Evolutionary conservation across 202 grass and related monocot species (phyloP).

Genomic region (Musa balbisiana): DNA sequence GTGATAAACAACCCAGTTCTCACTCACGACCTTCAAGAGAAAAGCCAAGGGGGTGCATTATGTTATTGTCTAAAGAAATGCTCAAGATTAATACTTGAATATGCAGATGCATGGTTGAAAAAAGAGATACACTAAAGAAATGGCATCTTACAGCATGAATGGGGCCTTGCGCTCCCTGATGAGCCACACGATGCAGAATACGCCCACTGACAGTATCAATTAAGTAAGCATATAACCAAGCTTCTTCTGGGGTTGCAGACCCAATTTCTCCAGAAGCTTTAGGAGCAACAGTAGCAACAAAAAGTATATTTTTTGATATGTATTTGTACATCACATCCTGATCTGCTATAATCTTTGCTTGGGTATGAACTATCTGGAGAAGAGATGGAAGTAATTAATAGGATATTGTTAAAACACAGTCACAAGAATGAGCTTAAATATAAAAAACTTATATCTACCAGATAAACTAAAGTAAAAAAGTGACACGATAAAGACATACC

Average conservation of each 20-base stretch:
- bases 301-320: conserved; percentile 89
- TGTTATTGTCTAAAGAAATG: background rate
- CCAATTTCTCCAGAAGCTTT: conserved; percentile 86
- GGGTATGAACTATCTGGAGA: conserved; percentile 87
- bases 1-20: conserved; percentile 98
- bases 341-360: conserved; percentile 81
- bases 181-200: conserved; percentile 81
- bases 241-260: conserved; percentile 76
- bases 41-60: conserved; percentile 5
- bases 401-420: background rate
- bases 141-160: conserved; percentile 60
- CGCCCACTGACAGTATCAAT: conserved; percentile 88
- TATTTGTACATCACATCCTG: conserved; percentile 99
- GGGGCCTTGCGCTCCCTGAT: conserved; percentile 94
- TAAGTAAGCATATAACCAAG: conserved; percentile 71
- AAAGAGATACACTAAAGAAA: background rate
- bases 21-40: conserved; percentile 70
- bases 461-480: conserved; percentile 19
- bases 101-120: background rate
- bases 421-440: background rate
- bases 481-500: conserved; percentile 18
- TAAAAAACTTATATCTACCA: conserved; percentile 8
- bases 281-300: conserved; percentile 86
- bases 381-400: conserved; percentile 19
- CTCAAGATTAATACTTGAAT: background rate